A percentile compares a stretch with the other conserved stretches of the same genome.
phyloP scores from a whole-genome alignment of 1,139 yeast species.

The Pneumocystis jirovecii region DNA sequence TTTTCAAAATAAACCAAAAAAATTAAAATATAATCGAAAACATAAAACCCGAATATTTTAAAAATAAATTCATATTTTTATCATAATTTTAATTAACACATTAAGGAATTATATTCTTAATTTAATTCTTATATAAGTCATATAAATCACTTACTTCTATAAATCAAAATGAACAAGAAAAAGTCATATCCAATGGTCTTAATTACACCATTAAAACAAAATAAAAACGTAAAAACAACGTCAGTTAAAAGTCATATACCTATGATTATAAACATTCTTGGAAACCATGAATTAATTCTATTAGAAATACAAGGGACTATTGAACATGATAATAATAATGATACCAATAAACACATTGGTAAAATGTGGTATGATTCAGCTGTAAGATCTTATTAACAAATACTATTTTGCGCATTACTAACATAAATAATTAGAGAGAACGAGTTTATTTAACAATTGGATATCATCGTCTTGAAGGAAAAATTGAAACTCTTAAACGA shows the following conservation, averaged over 20 bases:
- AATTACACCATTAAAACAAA: not conserved
- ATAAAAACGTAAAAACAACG: not conserved
- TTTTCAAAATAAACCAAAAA: not conserved
- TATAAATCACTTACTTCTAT: not conserved
- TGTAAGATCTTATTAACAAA: not conserved
- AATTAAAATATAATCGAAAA: too few species aligned
- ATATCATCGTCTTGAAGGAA: slow-evolving; percentile 11
- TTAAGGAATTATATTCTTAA: not conserved
- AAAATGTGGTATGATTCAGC: not conserved
- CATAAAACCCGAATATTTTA: too few species aligned
- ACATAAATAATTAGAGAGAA: slow-evolving; percentile 5
- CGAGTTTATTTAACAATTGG: slow-evolving; percentile 9
- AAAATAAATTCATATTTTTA: too few species aligned
- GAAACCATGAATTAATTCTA: slow-evolving; percentile 5
- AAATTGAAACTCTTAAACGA: slow-evolving; percentile 5
- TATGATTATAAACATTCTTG: not conserved
- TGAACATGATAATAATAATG: slow-evolving; percentile 2
- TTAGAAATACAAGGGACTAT: slow-evolving; percentile 11
- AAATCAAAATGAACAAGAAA: not conserved
- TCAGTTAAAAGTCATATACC: not conserved
- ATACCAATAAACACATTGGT: not conserved
- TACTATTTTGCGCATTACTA: not conserved
- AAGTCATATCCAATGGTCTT: not conserved
- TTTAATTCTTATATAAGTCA: not conserved
- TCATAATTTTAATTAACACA: too few species aligned